Percentiles rank a stretch among this genome's conserved stretches.
Conservation (phyloP, 2,329 filamentous ascomycete genomes). For the Didymella arachidicola region DNA sequence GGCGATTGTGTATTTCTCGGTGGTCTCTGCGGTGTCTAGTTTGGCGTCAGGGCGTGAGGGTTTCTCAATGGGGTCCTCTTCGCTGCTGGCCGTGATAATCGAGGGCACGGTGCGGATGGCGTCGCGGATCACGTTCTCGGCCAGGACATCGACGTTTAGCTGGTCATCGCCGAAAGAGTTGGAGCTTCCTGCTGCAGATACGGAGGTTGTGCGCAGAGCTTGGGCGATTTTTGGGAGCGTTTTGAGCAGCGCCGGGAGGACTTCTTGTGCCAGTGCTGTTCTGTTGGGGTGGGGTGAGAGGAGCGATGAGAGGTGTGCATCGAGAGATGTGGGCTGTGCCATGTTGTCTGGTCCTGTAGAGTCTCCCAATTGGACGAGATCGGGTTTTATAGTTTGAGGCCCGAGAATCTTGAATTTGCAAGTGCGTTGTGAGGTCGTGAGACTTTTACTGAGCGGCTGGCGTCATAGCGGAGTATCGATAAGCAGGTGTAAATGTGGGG, state of each 20-base stretch:
- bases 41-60: constrained; percentile 11
- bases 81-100: constrained; percentile 64
- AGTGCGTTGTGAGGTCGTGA: background rate
- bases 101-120: constrained; percentile 62
- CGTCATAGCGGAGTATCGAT: constrained; percentile 24
- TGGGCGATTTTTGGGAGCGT: constrained; percentile 29
- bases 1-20: constrained; percentile 64
- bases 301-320: constrained; percentile 8
- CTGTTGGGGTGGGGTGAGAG: constrained; percentile 8
- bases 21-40: background rate
- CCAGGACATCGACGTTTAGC: constrained; percentile 65
- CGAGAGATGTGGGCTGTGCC: constrained; percentile 6
- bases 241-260: constrained; percentile 27
- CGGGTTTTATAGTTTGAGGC: background rate
- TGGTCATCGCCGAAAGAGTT: constrained; percentile 66
- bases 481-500: constrained; percentile 12
- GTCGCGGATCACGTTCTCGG: constrained; percentile 64
- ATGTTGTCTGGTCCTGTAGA: background rate
- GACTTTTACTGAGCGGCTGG: constrained; percentile 13
- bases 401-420: background rate
- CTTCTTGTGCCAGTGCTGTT: constrained; percentile 18
- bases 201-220: constrained; percentile 25
- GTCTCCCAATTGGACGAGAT: background rate
- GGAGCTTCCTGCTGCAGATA: constrained; percentile 46
- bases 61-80: constrained; percentile 26